Evolutionary conservation across 495 filamentous ascomycete genomes (phyloP).

Genomic region (Penicillium daleae): DNA sequence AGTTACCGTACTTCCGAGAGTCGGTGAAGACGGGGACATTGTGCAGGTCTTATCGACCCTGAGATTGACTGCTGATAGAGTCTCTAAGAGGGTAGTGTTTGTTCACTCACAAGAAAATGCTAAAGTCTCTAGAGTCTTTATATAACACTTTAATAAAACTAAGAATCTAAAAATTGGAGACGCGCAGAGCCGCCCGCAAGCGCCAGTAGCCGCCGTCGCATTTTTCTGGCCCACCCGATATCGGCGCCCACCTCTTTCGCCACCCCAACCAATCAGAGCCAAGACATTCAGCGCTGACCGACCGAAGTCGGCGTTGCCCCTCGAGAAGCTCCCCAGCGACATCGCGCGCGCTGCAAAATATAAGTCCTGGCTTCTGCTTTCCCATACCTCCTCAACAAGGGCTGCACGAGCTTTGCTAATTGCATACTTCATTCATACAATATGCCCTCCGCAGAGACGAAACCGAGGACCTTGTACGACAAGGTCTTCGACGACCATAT

Average conservation of each 20-base stretch:
- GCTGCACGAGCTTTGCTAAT: conserved; percentile 3
- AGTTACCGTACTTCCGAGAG: conserved; percentile 1
- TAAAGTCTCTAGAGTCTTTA: too few relatives aligned
- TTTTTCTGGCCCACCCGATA: conserved; percentile 27
- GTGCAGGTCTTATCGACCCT: neutral
- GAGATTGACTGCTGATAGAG: neutral
- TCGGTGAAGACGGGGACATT: conserved; percentile 2
- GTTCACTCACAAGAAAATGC: too few relatives aligned
- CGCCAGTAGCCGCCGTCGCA: conserved; percentile 27
- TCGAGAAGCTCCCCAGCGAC: conserved; percentile 44
- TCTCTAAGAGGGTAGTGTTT: too few relatives aligned
- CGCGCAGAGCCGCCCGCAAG: conserved; percentile 24
- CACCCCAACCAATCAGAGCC: conserved; percentile 34
- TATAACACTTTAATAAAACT: too few relatives aligned
- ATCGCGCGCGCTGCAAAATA: conserved; percentile 45
- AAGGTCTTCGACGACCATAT: conserved; percentile 95
- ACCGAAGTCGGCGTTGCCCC: conserved; percentile 49
- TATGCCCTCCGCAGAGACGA: conserved; percentile 80
- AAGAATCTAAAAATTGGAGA: conserved; percentile 9
- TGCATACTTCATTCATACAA: conserved; percentile 33
- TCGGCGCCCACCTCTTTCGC: conserved; percentile 19
- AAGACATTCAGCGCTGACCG: conserved; percentile 44
- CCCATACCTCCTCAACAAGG: conserved; percentile 19
- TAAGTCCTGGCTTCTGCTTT: conserved; percentile 26
- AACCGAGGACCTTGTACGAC: conserved; percentile 92